A percentile compares a stretch with the other conserved stretches of the same genome.
Evolutionary conservation across 78 protist species (phyloP).

Genomic region (Dictyostelium capitatum): DNA sequence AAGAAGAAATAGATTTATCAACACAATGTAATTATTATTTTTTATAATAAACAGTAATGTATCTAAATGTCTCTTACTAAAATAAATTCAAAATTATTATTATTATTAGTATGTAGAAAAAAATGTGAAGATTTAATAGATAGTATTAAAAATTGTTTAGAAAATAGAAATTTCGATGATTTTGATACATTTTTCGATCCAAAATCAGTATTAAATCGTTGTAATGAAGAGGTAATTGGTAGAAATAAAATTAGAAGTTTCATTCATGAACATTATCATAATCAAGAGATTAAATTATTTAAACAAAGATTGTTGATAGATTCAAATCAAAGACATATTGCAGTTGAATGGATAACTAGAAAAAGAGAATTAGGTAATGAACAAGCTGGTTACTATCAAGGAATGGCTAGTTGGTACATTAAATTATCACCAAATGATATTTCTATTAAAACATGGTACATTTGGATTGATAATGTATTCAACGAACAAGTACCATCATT

Average conservation of each 20-base stretch:
- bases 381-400: background rate
- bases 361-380: background rate
- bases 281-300: background rate
- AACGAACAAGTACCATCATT: background rate
- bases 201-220: constrained; percentile 45
- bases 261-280: background rate
- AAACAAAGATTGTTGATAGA: constrained; percentile 18
- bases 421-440: constrained; percentile 26
- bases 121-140: constrained; percentile 3
- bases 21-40: no score
- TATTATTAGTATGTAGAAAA: background rate
- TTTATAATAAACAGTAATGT: no score
- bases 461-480: constrained; percentile 35
- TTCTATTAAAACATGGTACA: constrained; percentile 50
- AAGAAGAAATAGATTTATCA: no score
- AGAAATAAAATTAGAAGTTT: constrained; percentile 22
- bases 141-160: constrained; percentile 1
- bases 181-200: constrained; percentile 48
- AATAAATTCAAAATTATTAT: no score
- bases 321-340: constrained; percentile 9
- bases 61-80: no score
- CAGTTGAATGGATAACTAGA: constrained; percentile 27
- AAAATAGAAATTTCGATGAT: background rate
- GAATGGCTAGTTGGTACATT: constrained; percentile 37
- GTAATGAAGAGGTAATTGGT: constrained; percentile 59